Percentiles rank a stretch among this genome's conserved stretches.
phyloP scores from a whole-genome alignment of 805 yeast genomes.

The Spencermartinsiella europaea region DNA sequence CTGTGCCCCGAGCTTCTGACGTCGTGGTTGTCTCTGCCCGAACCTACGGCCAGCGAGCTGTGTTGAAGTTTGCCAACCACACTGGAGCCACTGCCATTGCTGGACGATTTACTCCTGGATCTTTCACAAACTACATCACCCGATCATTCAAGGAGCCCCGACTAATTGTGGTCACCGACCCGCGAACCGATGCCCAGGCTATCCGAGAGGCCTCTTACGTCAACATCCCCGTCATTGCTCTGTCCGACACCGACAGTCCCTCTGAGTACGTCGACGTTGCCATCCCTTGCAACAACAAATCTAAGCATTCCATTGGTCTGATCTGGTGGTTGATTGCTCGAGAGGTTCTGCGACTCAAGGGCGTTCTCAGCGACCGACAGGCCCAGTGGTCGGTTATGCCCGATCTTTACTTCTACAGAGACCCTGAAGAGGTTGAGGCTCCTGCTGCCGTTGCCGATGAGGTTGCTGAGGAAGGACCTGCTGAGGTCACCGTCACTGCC shows the following conservation, averaged over 20 bases:
- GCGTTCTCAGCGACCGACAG: constrained; percentile 92
- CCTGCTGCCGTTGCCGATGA: constrained; percentile 61
- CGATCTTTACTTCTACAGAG: constrained; percentile 99
- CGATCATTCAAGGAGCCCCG: constrained; percentile 99
- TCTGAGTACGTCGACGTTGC: constrained; percentile 99
- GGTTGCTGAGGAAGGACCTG: constrained; percentile 57
- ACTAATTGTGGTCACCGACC: constrained; percentile 97
- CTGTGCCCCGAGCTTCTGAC: constrained; percentile 97
- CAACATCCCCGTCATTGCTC: constrained; percentile 99
- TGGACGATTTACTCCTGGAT: constrained; percentile 99
- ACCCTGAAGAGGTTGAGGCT: constrained; percentile 97
- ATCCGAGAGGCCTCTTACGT: constrained; percentile 99
- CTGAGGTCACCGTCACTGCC: constrained; percentile 56
- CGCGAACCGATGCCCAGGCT: constrained; percentile 99
- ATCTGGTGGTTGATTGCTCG: constrained; percentile 99
- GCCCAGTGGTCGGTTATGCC: constrained; percentile 99
- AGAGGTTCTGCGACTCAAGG: constrained; percentile 99
- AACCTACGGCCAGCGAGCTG: constrained; percentile 99
- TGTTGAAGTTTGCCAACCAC: constrained; percentile 98
- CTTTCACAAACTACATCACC: constrained; percentile 99
- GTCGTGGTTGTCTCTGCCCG: constrained; percentile 98
- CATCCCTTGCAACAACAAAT: constrained; percentile 99
- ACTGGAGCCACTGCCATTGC: constrained; percentile 99
- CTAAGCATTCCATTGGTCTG: constrained; percentile 99
- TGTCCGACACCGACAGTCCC: constrained; percentile 98